Conservation (phyloP, 257 asterid genomes). For the Ilex asprella region DNA sequence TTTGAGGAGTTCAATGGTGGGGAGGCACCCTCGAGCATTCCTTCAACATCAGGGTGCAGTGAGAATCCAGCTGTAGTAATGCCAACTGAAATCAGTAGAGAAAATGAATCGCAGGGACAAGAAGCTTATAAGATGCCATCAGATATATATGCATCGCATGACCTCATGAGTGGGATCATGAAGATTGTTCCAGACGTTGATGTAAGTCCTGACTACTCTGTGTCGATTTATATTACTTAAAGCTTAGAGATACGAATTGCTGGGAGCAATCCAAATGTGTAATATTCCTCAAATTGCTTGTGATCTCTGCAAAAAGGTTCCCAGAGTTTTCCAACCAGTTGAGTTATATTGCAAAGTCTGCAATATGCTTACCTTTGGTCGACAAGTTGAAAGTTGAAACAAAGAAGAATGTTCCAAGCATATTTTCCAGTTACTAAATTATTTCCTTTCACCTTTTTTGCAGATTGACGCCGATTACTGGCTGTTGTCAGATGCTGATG, state of each 20-base stretch:
- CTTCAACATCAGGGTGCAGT: conserved; percentile 43
- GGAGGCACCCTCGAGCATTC: conserved; percentile 44
- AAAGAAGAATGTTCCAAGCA: too few species aligned
- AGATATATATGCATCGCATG: conserved; percentile 63
- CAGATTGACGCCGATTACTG: conserved; percentile 74
- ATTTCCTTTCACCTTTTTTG: conserved; percentile 16
- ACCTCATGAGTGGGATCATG: conserved; percentile 69
- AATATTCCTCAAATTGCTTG: background rate
- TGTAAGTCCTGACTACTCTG: conserved; percentile 45
- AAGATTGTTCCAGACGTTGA: conserved; percentile 83
- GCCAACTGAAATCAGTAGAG: conserved; percentile 32
- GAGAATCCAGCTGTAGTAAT: conserved; percentile 36
- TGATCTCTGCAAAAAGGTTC: too few species aligned
- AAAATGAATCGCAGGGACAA: conserved; percentile 38
- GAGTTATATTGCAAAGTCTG: too few species aligned
- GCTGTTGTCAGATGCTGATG: conserved; percentile 55
- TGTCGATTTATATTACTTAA: background rate
- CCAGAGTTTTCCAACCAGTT: too few species aligned
- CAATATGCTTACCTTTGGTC: too few species aligned
- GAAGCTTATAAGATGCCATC: conserved; percentile 44
- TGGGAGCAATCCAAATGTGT: background rate
- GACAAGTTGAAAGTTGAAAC: too few species aligned
- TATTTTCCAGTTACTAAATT: background rate
- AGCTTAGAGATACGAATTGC: background rate
- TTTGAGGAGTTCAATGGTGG: conserved; percentile 54